These are phyloP conservation scores for Calycina marina DNA, from an alignment of 2,329 filamentous ascomycete species.

Conservation along the genomic window DNA sequence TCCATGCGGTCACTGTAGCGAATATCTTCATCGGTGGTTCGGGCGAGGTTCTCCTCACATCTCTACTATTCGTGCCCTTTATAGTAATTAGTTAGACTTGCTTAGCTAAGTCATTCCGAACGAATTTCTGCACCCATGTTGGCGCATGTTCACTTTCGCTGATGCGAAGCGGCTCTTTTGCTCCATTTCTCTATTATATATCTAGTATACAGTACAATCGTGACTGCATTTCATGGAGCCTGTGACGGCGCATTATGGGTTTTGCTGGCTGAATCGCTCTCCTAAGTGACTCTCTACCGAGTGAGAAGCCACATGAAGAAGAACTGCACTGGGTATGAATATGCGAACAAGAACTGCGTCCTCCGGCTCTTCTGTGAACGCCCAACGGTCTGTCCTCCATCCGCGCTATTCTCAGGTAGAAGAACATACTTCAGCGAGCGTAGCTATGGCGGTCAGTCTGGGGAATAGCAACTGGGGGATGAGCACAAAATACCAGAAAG, in stretches of 20 bases:
- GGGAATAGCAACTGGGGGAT: background rate
- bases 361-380: conserved; percentile 74
- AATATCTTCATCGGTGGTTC: conserved; percentile 70
- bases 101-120: too few species aligned
- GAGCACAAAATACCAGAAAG: conserved; percentile 56
- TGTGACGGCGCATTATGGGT: too few species aligned
- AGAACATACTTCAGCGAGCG: conserved; percentile 92
- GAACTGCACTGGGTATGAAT: conserved; percentile 88
- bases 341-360: conserved; percentile 85
- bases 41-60: conserved; percentile 67
- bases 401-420: conserved; percentile 63
- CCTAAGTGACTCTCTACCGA: too few species aligned
- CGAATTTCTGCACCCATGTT: too few species aligned
- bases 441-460: conserved; percentile 39
- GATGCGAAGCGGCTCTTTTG: too few species aligned
- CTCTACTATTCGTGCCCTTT: too few species aligned
- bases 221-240: too few species aligned
- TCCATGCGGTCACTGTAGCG: conserved; percentile 65
- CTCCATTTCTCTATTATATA: too few species aligned
- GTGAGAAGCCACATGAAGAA: conserved; percentile 81
- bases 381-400: conserved; percentile 55
- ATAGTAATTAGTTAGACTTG: too few species aligned
- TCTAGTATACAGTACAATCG: too few species aligned
- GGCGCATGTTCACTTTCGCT: too few species aligned
- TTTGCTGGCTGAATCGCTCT: too few species aligned